Evolutionary conservation across 257 asterid species (phyloP).

Genomic region (Solanum piurae): DNA sequence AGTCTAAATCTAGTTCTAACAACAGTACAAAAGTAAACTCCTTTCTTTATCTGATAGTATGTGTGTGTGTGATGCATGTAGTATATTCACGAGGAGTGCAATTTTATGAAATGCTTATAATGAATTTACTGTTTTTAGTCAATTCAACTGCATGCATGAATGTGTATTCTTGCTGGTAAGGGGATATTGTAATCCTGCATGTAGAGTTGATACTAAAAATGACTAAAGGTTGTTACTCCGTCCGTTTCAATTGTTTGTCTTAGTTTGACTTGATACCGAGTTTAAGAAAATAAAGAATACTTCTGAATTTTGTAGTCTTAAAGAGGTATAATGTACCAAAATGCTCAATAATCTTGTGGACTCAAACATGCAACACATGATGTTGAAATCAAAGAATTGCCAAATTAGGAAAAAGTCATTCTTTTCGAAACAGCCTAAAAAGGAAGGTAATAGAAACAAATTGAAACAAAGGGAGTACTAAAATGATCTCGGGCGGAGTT

Average conservation of each 20-base stretch:
- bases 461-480: neutral
- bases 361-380: neutral
- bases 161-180: neutral
- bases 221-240: neutral
- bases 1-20: constrained; percentile 33
- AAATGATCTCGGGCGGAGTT: neutral
- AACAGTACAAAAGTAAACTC: constrained; percentile 40
- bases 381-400: neutral
- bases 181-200: neutral
- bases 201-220: neutral
- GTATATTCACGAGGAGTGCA: neutral
- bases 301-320: neutral
- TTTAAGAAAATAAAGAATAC: neutral
- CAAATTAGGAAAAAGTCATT: neutral
- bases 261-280: neutral
- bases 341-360: neutral
- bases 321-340: neutral
- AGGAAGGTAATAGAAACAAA: neutral
- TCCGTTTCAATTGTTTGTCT: neutral
- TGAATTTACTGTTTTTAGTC: neutral
- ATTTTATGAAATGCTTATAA: neutral
- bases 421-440: neutral
- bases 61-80: neutral
- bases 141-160: neutral
- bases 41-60: neutral